Evolutionary conservation across 2,329 filamentous ascomycete species (phyloP).

Genomic region (Tricladium varicosporioides): DNA sequence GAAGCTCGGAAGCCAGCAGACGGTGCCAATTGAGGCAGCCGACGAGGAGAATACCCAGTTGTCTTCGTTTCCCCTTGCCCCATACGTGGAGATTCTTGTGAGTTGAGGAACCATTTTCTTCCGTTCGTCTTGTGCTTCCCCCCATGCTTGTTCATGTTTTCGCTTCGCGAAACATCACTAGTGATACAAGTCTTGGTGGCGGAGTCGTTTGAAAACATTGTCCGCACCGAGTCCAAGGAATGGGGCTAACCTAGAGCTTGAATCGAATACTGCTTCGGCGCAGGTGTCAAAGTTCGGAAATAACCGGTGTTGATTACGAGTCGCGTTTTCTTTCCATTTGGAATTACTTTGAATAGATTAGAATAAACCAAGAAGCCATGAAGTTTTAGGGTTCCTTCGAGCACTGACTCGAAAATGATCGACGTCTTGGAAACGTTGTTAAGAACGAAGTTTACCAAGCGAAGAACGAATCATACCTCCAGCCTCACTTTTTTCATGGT

Average conservation of each 20-base stretch:
- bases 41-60: conserved; percentile 72
- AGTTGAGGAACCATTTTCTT: conserved; percentile 42
- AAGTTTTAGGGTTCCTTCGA: neutral
- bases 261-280: neutral
- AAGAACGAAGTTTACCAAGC: no score
- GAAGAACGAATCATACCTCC: no score
- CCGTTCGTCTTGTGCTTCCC: conserved; percentile 4
- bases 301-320: neutral
- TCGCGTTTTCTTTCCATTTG: neutral
- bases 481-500: no score
- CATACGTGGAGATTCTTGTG: conserved; percentile 79
- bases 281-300: neutral
- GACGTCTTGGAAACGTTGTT: neutral
- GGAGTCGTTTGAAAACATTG: conserved; percentile 2
- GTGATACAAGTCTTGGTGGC: conserved; percentile 4
- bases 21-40: conserved; percentile 62
- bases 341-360: neutral
- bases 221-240: neutral
- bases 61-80: conserved; percentile 62
- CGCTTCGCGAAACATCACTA: conserved; percentile 6
- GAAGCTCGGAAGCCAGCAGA: conserved; percentile 59
- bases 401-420: neutral
- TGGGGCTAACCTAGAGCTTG: neutral
- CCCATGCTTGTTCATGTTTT: conserved; percentile 1
- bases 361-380: neutral